Evolutionary conservation across 2,329 filamentous ascomycete genomes (phyloP).

Genomic region (Alternaria metachromatica): DNA sequence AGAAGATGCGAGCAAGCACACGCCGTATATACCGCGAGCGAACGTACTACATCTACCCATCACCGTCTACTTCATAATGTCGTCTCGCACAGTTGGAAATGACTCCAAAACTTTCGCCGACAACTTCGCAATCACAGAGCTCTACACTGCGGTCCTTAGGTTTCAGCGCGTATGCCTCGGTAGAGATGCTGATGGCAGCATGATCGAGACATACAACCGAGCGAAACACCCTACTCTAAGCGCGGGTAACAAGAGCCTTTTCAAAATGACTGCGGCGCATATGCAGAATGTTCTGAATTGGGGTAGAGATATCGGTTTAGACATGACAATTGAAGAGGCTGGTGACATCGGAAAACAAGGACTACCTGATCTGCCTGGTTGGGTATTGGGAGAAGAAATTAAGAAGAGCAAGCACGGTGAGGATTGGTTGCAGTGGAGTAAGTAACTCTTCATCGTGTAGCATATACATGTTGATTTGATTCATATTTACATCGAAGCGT

Average conservation of each 20-base stretch:
- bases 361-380: background rate
- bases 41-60: background rate
- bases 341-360: background rate
- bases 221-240: background rate
- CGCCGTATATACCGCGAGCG: background rate
- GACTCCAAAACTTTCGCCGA: background rate
- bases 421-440: background rate
- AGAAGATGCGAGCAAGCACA: background rate
- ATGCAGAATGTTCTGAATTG: background rate
- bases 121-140: background rate
- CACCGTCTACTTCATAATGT: background rate
- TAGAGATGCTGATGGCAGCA: background rate
- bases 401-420: background rate
- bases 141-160: background rate
- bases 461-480: conserved; percentile 2
- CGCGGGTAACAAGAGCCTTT: background rate
- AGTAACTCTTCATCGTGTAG: background rate
- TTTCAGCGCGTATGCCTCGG: background rate
- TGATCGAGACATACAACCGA: background rate
- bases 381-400: background rate
- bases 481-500: conserved; percentile 10
- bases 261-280: background rate
- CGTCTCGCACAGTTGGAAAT: background rate
- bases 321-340: background rate
- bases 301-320: background rate